These are phyloP conservation scores for Phialophora macrospora DNA, from an alignment of 2,329 filamentous ascomycete genomes.

Conservation along the genomic window DNA sequence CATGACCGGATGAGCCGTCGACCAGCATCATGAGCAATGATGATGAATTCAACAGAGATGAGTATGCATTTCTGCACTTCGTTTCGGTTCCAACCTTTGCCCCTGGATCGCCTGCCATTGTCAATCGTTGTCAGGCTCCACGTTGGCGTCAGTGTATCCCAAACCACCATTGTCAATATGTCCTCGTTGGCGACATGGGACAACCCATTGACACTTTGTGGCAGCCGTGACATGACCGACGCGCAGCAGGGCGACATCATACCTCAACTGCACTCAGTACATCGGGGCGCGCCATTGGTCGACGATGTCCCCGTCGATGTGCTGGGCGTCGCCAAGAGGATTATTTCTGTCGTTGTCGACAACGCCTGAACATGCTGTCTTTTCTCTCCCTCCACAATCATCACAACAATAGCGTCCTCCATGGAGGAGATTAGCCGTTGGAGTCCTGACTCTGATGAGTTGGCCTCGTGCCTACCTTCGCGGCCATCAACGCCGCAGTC, in stretches of 20 bases:
- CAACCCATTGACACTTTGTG: neutral
- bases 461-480: slow-evolving; percentile 15
- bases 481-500: slow-evolving; percentile 26
- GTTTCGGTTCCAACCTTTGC: neutral
- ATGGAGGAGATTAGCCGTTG: slow-evolving; percentile 16
- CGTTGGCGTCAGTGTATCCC: neutral
- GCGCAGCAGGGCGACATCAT: slow-evolving; percentile 20
- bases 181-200: neutral
- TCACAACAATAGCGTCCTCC: slow-evolving; percentile 13
- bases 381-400: slow-evolving; percentile 1
- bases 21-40: slow-evolving; percentile 30
- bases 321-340: slow-evolving; percentile 12
- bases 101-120: neutral
- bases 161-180: neutral
- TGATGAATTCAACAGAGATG: slow-evolving; percentile 30
- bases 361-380: neutral
- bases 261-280: neutral
- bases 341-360: slow-evolving; percentile 1
- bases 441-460: slow-evolving; percentile 15
- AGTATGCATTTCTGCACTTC: slow-evolving; percentile 1
- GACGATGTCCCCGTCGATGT: slow-evolving; percentile 10
- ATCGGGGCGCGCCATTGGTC: slow-evolving; percentile 28
- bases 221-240: neutral
- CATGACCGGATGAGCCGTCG: neutral
- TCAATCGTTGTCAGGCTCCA: neutral